These are phyloP conservation scores for Wallacemonas collosoma DNA, from an alignment of 208 protist genomes.

Conservation along the genomic window DNA sequence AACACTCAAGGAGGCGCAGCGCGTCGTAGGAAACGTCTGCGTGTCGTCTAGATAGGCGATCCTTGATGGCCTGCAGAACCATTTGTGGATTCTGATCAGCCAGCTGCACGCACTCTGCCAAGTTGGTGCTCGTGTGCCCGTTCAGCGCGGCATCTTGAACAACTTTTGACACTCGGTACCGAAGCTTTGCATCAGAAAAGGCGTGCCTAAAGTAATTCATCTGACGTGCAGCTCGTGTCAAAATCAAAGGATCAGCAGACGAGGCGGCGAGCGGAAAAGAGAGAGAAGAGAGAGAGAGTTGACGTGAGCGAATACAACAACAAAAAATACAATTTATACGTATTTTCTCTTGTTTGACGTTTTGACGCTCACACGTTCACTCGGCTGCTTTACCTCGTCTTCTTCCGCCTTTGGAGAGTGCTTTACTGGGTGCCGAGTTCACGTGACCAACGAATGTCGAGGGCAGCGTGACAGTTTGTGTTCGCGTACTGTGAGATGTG, in stretches of 20 bases:
- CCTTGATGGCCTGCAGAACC: constrained; percentile 49
- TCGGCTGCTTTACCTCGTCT: no score
- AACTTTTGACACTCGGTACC: constrained; percentile 43
- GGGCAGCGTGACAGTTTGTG: no score
- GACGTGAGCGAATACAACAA: not conserved
- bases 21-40: constrained; percentile 41
- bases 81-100: constrained; percentile 57
- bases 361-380: no score
- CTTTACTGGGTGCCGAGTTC: no score
- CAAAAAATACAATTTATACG: no score
- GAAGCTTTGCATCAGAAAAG: constrained; percentile 53
- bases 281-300: not conserved
- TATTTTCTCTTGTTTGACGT: no score
- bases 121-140: constrained; percentile 12
- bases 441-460: no score
- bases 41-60: constrained; percentile 34
- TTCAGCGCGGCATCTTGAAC: constrained; percentile 36
- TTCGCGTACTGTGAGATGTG: no score
- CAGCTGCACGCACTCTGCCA: constrained; percentile 52
- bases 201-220: constrained; percentile 72
- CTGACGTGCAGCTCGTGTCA: not conserved
- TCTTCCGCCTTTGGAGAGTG: no score
- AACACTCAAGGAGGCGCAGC: constrained; percentile 70
- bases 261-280: not conserved
- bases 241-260: not conserved